Evolutionary conservation across 805 yeast species (phyloP), one percentile per base, ranked within the genome.

Genomic region (Teunomyces barrocoloradensis): DNA sequence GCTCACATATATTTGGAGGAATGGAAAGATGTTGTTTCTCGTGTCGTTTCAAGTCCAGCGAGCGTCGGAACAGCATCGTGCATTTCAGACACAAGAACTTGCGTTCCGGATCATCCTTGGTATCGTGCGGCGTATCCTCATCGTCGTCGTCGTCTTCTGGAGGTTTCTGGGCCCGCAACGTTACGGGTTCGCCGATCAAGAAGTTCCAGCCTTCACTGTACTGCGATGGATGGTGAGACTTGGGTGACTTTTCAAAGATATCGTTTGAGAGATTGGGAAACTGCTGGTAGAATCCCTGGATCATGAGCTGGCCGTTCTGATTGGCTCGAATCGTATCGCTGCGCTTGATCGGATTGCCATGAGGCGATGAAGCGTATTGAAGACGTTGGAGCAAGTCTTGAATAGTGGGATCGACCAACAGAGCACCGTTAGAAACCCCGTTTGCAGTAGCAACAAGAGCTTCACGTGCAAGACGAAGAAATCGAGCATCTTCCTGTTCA

Each of bases 1-100:
- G 66, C 5, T 84, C 80, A 64, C 95, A 87, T 41, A 85, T 80
- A 58, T 87, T 84, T 0, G 92, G 91, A 6, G 88, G 79, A 1
- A 84, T 80, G 20, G 82, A 74, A 41, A 84, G 65, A 65, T 87
- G 95, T 37, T 85, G 88, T 58, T 86, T 82, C 56, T 83, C 87
- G 59, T 86, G 94, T 47, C 92, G 74, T 60, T 83, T 82, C 54
- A 85, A 71, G 64, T 85, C 92, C 2, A 84, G 77, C 0, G 86
- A 78, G 33, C 94, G 70, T 45, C 85, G 73, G 62, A 87, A 87
- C 30, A 81, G 75, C 67, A 84, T 68, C 2, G 75, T 63, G 63
- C 95, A 87, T 52, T 78, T 76, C 4, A 63, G 57, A 61, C 95
- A 87, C 5, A 78, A 71, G 55, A 74, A 83, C 39, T 78, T 77